Conservation (phyloP, 192 early-diverging fungal species). For the Linnemannia hyalina region DNA sequence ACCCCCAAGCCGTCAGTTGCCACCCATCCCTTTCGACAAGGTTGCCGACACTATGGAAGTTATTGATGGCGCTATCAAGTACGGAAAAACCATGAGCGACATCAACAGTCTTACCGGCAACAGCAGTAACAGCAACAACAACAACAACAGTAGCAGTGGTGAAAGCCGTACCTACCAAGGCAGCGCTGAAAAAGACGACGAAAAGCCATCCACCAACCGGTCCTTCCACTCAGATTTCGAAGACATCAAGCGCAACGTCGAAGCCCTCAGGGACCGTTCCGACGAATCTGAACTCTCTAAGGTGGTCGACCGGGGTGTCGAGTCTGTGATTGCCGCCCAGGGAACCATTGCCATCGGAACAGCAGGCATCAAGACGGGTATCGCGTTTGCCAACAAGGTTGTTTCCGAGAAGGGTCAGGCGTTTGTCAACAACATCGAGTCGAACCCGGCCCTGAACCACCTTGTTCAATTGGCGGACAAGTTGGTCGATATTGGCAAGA, state of each 20-base stretch:
- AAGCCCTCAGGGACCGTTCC: not conserved
- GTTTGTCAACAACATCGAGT: constrained; percentile 29
- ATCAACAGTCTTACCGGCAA: not conserved
- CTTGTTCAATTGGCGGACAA: constrained; percentile 58
- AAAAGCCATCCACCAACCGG: not conserved
- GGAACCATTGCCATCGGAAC: constrained; percentile 6
- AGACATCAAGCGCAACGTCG: constrained; percentile 22
- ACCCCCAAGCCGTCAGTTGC: constrained; percentile 36
- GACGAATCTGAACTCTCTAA: not conserved
- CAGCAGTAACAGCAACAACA: not conserved
- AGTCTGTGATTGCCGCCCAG: constrained; percentile 1
- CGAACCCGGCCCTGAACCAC: constrained; percentile 39
- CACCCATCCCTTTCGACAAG: constrained; percentile 25
- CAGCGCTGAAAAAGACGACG: too few species aligned
- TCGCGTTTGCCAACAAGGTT: constrained; percentile 15
- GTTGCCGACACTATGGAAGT: not conserved
- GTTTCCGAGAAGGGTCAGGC: constrained; percentile 5
- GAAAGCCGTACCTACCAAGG: not conserved
- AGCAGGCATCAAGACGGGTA: constrained; percentile 4
- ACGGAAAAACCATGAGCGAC: not conserved
- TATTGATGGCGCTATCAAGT: not conserved
- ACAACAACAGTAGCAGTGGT: not conserved
- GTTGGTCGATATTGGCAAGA: constrained; percentile 57
- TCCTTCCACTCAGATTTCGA: constrained; percentile 18
- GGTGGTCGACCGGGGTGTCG: not conserved